Percentiles rank a stretch among this genome's conserved stretches.
These are phyloP conservation scores for Ananas comosus DNA, from an alignment of 176 grass and related monocot species.

Conservation along the genomic window DNA sequence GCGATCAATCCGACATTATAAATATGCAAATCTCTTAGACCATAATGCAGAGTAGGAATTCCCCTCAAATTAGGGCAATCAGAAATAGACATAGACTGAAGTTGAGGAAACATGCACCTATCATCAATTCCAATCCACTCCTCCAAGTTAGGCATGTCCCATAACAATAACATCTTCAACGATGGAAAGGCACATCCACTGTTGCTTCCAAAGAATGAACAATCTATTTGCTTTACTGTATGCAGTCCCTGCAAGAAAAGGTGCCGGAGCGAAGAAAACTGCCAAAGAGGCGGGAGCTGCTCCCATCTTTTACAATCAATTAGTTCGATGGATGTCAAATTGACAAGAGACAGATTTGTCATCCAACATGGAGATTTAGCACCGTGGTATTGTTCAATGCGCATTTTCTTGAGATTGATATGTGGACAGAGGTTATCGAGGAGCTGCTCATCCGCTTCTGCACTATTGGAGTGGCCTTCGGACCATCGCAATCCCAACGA, in stretches of 20 bases:
- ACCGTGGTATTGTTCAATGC: slow-evolving; percentile 8
- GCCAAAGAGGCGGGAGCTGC: slow-evolving; percentile 9
- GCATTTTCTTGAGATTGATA: neutral
- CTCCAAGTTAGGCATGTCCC: too few species aligned
- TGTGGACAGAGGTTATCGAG: slow-evolving; percentile 15
- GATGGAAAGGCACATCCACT: slow-evolving; percentile 7
- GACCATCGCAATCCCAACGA: slow-evolving; percentile 11
- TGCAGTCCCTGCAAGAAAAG: neutral
- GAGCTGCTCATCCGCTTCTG: neutral
- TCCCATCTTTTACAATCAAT: neutral
- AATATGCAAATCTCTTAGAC: neutral
- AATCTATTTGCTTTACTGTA: slow-evolving; percentile 4
- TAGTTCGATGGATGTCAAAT: slow-evolving; percentile 2
- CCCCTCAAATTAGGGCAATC: neutral
- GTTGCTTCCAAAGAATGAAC: neutral
- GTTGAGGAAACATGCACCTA: too few species aligned
- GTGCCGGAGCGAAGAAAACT: slow-evolving; percentile 12
- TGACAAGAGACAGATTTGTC: neutral
- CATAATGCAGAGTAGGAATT: neutral
- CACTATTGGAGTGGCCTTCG: neutral
- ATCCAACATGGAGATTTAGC: neutral
- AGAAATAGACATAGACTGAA: too few species aligned
- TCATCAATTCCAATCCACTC: too few species aligned
- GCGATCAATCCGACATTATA: too few species aligned
- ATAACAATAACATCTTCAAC: neutral